Base-by-base conservation (phyloP, 2,329 filamentous ascomycete species). In the Chalaropsis thielavioides region DNA sequence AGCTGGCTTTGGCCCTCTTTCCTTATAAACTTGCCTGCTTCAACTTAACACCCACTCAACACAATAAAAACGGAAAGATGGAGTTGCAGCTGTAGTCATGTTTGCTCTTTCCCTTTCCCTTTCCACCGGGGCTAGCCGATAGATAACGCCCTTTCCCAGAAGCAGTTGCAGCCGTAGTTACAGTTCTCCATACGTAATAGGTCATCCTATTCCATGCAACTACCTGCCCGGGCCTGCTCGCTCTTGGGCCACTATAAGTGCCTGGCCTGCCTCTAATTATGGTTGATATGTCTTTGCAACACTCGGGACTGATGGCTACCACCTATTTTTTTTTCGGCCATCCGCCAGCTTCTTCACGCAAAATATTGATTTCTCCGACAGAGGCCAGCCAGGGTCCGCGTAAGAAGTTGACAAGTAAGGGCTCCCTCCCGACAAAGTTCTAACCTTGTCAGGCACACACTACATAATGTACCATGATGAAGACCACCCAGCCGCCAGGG, bases 171-270 rank as follows among this genome's bases (percentile, higher is more conserved):
- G 27, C 15, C 24, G 17, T 46, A 17, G 43, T 46, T 17, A 58
- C 54, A 58, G n/a, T 58, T 58, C 54, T 15, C 27, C 17, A n/a
- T 58, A 58, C 54, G 54, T 58, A 38, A 58, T 51, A 51, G 4
- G 22, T 3, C 46, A 13, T 51, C 46, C 27, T 51, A 15, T 13
- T 22, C 46, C 22, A 51, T 38, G 54, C 27, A 58, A 38, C 31
- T 58, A 7, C 54, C 24, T 38, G 54, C 27, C 54, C 43, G 43
- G 31, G 15, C 54, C 54, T 35, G 17, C 27, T 35, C 27, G 54
- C 54, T 35, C 27, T 58, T 58, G 22, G 54, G 31, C 31, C 54
- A 38, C 27, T 38, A 58, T 17, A 58, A n/a, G 15, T n/a, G n/a
- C 27, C 24, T 58, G 15, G 27, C 24, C n/a, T 38, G 31, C 4